Evolutionary conservation across 2,329 filamentous ascomycete species (phyloP).

Genomic region (Talaromyces sp.): DNA sequence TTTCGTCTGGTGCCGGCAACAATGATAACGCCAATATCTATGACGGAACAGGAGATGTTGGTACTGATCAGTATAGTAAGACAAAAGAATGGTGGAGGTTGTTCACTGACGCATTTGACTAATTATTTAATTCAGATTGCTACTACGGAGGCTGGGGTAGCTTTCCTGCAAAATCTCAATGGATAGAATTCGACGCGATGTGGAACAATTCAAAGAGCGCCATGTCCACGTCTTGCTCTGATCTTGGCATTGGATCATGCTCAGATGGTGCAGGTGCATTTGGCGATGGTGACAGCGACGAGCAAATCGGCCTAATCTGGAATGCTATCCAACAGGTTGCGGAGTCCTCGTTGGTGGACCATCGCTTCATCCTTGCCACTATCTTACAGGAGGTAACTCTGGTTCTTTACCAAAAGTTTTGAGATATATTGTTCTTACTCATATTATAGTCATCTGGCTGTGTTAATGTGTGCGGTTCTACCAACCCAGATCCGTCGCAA

Average conservation of each 20-base stretch:
- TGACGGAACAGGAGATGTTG: slow-evolving; percentile 6
- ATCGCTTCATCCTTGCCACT: slow-evolving; percentile 11
- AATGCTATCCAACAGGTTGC: slow-evolving; percentile 12
- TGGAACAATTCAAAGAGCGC: slow-evolving; percentile 11
- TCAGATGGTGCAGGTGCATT: slow-evolving; percentile 5
- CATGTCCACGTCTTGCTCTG: slow-evolving; percentile 7
- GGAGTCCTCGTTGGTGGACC: slow-evolving; percentile 8
- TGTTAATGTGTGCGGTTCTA: slow-evolving; percentile 7
- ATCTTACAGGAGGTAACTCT: slow-evolving; percentile 7
- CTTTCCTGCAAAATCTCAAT: slow-evolving; percentile 5
- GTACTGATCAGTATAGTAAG: slow-evolving; percentile 9
- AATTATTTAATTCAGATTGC: not conserved
- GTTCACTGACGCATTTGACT: not conserved
- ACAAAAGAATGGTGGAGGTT: too few relatives aligned
- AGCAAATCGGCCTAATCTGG: slow-evolving; percentile 10
- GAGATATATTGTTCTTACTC: not conserved
- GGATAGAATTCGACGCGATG: slow-evolving; percentile 12
- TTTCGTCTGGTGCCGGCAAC: slow-evolving; percentile 7
- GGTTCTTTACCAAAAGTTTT: too few relatives aligned
- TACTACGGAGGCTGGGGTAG: slow-evolving; percentile 10
- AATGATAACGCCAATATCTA: slow-evolving; percentile 7
- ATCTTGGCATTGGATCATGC: slow-evolving; percentile 8
- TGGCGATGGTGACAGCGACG: slow-evolving; percentile 1
- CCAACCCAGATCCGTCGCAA: slow-evolving; percentile 9
- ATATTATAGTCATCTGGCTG: slow-evolving; percentile 8